Base-by-base conservation (phyloP, 176 grass and related monocot genomes). In the Otatea glauca region DNA sequence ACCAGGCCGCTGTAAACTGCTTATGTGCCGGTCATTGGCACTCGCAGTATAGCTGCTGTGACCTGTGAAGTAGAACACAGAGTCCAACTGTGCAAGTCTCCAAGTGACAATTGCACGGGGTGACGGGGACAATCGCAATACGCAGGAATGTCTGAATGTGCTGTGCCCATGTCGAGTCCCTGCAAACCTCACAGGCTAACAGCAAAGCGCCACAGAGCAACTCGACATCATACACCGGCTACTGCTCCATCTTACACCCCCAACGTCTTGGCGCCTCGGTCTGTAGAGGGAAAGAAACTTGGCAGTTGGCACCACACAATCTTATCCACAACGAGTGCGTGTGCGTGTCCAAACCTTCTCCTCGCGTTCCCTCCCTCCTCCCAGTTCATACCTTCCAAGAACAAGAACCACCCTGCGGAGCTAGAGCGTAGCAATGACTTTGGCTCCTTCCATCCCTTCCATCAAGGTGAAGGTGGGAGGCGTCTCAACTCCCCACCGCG, bases 381-480 rank as follows among this genome's bases (percentile, higher is more conserved):
- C 65, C 76, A 75, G 5, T 14, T 24, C 39, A 11, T 41, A 68
- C 49, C 47, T 70, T 37, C 48, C 44, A 68, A 53, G 47, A 67
- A 66, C 27, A 82, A 79, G 47, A 35, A 78, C 44, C 43, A 41
- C 58, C 37, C 50, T 45, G 54, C 34, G 39, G 50, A 61, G 70
- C 29, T 74, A 58, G 3, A 86, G 75, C 43, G 43, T 50, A 77
- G 75, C 92, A 81, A 96, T 99, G 97, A 92, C 92, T 87, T 49
- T 96, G 72, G 90, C 91, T 11, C 82, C 96, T 54, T 94, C 91
- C 68, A 94, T 99, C 38, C 92, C 93, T 89, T 92, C 88, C 69
- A 86, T 94, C 88, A 94, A 99, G 91, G 79, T 99, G 77, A 99
- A 94, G 80, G 82, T 92, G 51, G 86, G 89, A 9, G 76, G 75